Percentiles rank a stretch among this genome's conserved stretches.
Conservation (phyloP, 129 eudicot genomes). For the Centrapalus pauciflorus region DNA sequence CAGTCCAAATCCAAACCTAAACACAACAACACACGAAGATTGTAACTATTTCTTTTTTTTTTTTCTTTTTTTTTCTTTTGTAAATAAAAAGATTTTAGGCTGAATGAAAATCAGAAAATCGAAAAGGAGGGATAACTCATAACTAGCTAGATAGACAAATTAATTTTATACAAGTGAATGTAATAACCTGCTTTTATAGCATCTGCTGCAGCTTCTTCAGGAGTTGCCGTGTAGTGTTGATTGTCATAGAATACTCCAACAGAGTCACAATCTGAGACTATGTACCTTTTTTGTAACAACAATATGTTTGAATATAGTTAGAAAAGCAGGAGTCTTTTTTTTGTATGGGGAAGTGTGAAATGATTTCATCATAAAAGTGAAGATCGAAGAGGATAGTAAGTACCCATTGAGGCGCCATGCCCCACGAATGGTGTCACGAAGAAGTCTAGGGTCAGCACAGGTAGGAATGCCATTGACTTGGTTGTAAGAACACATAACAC, state of each 20-base stretch:
- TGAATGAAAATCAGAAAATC: too few species aligned
- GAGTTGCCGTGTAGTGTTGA: conserved; percentile 79
- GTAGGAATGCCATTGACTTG: conserved; percentile 93
- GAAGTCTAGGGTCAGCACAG: conserved; percentile 88
- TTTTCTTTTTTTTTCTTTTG: too few species aligned
- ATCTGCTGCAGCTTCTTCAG: conserved; percentile 88
- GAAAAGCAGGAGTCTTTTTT: too few species aligned
- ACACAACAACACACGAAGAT: too few species aligned
- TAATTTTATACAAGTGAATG: background rate
- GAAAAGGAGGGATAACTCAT: too few species aligned
- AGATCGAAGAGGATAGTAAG: too few species aligned
- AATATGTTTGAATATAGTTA: background rate
- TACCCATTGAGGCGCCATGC: conserved; percentile 77
- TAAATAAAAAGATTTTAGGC: too few species aligned
- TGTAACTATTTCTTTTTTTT: too few species aligned
- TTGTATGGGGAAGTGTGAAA: too few species aligned
- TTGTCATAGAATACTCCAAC: conserved; percentile 68
- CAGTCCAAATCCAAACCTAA: conserved; percentile 95
- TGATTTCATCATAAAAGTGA: too few species aligned
- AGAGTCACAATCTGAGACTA: conserved; percentile 89
- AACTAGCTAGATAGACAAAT: too few species aligned
- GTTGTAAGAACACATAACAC: conserved; percentile 94
- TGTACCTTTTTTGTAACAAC: conserved; percentile 33
- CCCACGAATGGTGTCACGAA: conserved; percentile 63
- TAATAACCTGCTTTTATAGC: conserved; percentile 82